Evolutionary conservation across 306 rosid genomes (phyloP), one percentile per base, ranked within the genome.

Genomic region (Clitoria ternatea): DNA sequence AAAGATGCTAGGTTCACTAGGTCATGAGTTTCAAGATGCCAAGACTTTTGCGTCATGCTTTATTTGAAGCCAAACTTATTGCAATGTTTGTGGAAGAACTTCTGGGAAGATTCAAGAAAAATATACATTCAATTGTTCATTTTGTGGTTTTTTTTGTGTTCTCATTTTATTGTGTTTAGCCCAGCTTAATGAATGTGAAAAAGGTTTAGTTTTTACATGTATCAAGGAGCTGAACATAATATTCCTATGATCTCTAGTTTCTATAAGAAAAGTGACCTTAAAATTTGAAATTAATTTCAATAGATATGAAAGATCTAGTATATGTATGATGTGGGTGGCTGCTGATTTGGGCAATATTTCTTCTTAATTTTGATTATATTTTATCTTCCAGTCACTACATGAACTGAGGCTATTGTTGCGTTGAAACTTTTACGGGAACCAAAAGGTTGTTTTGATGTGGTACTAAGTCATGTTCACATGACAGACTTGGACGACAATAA

Each of bases 21-120:
- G 92, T 61, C 92, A 86, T 9, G 99, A 94, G 79, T 89, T 89
- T 19, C 91, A 87, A 84, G 97, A 94, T 81, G 99, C 99, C 76
- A 80, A 80, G 65, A 89, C 85, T 50, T 94, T 94, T 83, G 92
- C 96, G 67, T 82, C 97, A 75, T 94, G 97, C n/a, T n/a, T n/a
- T n/a, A n/a, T n/a, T n/a, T n/a, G n/a, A n/a, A n/a, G n/a, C n/a
- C n/a, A n/a, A n/a, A n/a, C n/a, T n/a, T n/a, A n/a, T n/a, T n/a
- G n/a, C n/a, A n/a, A n/a, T n/a, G n/a, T n/a, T n/a, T n/a, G n/a
- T n/a, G n/a, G n/a, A n/a, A n/a, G n/a, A n/a, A n/a, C n/a, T n/a
- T n/a, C n/a, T n/a, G n/a, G n/a, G n/a, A n/a, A n/a, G n/a, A n/a
- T n/a, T n/a, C n/a, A n/a, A n/a, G n/a, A n/a, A n/a, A n/a, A 55